Conservation (phyloP, 371 early-diverging fungal genomes). For the Mucor indicus region DNA sequence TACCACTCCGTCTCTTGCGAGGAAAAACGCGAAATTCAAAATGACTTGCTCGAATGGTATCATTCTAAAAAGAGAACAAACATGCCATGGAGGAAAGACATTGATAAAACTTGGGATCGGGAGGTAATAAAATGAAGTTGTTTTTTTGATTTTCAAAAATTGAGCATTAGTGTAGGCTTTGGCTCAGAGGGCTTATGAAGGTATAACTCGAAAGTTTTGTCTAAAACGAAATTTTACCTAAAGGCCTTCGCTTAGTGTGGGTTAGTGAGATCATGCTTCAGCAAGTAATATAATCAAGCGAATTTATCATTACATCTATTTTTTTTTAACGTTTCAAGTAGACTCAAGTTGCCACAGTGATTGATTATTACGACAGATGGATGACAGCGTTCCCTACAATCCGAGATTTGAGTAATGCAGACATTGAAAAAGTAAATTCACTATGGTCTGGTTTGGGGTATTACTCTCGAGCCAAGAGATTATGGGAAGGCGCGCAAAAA, state of each 20-base stretch:
- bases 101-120: constrained; percentile 16
- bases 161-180: constrained; percentile 11
- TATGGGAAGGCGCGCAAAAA: constrained; percentile 70
- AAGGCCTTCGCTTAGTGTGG: constrained; percentile 72
- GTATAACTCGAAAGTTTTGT: constrained; percentile 15
- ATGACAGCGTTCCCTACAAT: constrained; percentile 78
- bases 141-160: neutral
- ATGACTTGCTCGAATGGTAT: constrained; percentile 62
- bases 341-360: constrained; percentile 78
- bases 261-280: constrained; percentile 87
- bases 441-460: constrained; percentile 86
- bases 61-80: constrained; percentile 56
- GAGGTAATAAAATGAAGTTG: constrained; percentile 5
- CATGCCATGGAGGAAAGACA: constrained; percentile 70
- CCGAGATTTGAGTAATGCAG: constrained; percentile 61
- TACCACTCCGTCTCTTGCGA: constrained; percentile 29
- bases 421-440: constrained; percentile 67
- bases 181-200: constrained; percentile 70
- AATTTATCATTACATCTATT: too few relatives aligned
- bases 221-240: neutral
- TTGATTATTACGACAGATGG: constrained; percentile 74
- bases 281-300: constrained; percentile 50
- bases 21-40: constrained; percentile 38
- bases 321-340: too few relatives aligned
- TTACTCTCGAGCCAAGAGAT: constrained; percentile 71